Evolutionary conservation across 176 grass and related monocot species (phyloP).

Genomic region (Tillandsia leiboldiana): DNA sequence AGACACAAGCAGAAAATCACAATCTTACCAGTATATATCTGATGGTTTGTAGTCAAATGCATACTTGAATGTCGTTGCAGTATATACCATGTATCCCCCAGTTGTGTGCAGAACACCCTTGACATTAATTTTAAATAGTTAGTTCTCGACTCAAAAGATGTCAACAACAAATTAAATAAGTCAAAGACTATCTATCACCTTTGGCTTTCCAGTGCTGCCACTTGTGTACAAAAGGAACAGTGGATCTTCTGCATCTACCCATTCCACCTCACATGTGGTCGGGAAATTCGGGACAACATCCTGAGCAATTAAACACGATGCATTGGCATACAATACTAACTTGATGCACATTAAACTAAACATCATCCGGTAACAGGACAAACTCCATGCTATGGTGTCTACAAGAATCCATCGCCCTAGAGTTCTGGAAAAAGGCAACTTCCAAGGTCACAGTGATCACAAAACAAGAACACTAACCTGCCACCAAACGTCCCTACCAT

Average conservation of each 20-base stretch:
- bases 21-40: conserved; percentile 75
- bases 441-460: background rate
- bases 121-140: conserved; percentile 11
- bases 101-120: conserved; percentile 97
- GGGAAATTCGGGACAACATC: conserved; percentile 76
- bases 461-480: conserved; percentile 35
- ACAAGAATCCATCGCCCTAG: background rate
- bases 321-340: background rate
- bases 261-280: conserved; percentile 74
- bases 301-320: conserved; percentile 10
- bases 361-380: background rate
- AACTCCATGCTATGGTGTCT: background rate
- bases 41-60: conserved; percentile 93
- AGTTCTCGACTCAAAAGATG: conserved; percentile 11
- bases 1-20: background rate
- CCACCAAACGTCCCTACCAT: conserved; percentile 89
- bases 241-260: conserved; percentile 98
- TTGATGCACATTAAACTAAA: background rate
- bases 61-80: conserved; percentile 91
- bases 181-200: conserved; percentile 32
- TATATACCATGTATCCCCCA: conserved; percentile 96
- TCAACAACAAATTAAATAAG: background rate
- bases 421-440: background rate
- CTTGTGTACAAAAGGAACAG: conserved; percentile 96
- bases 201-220: conserved; percentile 96